Evolutionary conservation across 805 yeast species (phyloP).

Genomic region (Jamesozyma jinghongensis): DNA sequence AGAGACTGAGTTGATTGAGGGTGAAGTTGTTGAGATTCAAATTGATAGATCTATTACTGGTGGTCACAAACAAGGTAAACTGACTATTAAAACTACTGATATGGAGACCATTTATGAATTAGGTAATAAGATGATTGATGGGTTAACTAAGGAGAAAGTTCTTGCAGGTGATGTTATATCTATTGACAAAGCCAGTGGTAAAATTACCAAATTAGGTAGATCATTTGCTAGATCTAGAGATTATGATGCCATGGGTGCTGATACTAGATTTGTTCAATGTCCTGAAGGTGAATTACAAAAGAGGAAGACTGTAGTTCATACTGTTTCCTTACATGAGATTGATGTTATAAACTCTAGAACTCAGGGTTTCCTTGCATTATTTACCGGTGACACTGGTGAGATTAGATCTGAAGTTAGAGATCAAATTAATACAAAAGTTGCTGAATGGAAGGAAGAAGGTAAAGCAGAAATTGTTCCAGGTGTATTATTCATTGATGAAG

Average conservation of each 20-base stretch:
- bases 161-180: conserved; percentile 95
- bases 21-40: conserved; percentile 96
- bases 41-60: conserved; percentile 91
- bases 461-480: conserved; percentile 98
- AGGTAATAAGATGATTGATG: conserved; percentile 90
- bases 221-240: conserved; percentile 94
- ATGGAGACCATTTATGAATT: conserved; percentile 97
- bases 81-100: conserved; percentile 93
- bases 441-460: conserved; percentile 98
- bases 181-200: conserved; percentile 92
- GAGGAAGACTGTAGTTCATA: conserved; percentile 91
- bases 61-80: conserved; percentile 96
- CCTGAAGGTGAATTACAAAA: conserved; percentile 98
- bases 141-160: conserved; percentile 88
- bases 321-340: conserved; percentile 95
- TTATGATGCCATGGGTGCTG: conserved; percentile 98
- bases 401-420: conserved; percentile 91
- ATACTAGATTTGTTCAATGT: conserved; percentile 93
- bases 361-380: conserved; percentile 92
- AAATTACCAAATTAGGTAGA: conserved; percentile 88
- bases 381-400: conserved; percentile 97
- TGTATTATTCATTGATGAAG: conserved; percentile 94
- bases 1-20: conserved; percentile 95
- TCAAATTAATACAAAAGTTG: conserved; percentile 92
- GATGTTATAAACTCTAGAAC: conserved; percentile 97